These are phyloP conservation scores for Lipomyces spencermartinsiae DNA, from an alignment of 805 yeast genomes.

Conservation along the genomic window DNA sequence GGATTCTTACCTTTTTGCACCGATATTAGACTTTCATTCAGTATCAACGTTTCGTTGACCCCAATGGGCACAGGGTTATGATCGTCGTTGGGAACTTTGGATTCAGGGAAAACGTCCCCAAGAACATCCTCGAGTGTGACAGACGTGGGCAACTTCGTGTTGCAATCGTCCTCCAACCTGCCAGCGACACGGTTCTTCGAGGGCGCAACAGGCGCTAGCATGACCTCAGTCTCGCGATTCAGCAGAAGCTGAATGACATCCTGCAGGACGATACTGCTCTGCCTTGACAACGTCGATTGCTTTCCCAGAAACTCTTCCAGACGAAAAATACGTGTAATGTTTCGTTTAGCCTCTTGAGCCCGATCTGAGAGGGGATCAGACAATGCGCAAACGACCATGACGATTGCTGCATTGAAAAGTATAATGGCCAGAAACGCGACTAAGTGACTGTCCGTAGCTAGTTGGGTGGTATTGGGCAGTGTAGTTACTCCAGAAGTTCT, in stretches of 20 bases:
- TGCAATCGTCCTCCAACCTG: background rate
- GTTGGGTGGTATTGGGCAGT: background rate
- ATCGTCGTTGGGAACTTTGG: background rate
- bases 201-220: background rate
- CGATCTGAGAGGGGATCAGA: background rate
- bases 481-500: conserved; percentile 1
- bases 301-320: conserved; percentile 4
- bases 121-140: background rate
- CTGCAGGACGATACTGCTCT: conserved; percentile 7
- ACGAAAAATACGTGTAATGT: background rate
- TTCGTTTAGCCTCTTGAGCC: conserved; percentile 8
- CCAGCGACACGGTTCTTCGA: background rate
- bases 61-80: background rate
- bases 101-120: background rate
- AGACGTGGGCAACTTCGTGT: background rate
- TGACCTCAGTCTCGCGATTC: conserved; percentile 4
- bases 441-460: conserved; percentile 7
- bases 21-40: background rate
- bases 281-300: conserved; percentile 3
- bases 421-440: conserved; percentile 5
- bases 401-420: conserved; percentile 1
- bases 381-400: conserved; percentile 5
- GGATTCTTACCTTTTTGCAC: background rate
- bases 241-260: conserved; percentile 9
- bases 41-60: background rate